Conservation (phyloP, 2,329 filamentous ascomycete species). For the Epichloe amarillans region DNA sequence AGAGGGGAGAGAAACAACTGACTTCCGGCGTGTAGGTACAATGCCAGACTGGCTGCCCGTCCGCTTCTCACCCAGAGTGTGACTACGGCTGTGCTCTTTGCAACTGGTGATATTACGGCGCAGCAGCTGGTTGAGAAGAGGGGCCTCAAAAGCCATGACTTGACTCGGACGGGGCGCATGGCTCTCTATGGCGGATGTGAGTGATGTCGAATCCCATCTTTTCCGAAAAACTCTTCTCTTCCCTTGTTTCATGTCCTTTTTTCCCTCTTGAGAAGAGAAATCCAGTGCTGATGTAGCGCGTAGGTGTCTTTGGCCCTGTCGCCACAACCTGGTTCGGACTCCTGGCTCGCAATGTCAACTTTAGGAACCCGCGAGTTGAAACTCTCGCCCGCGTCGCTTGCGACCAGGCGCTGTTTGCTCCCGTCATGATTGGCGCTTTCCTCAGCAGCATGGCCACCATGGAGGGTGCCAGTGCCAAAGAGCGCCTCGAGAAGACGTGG, state of each 20-base stretch:
- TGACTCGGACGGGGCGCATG: conserved; percentile 63
- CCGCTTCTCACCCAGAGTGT: conserved; percentile 84
- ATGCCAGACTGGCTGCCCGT: conserved; percentile 63
- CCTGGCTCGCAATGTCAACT: conserved; percentile 55
- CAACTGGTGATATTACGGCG: conserved; percentile 77
- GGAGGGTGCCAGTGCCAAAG: conserved; percentile 47
- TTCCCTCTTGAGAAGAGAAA: too few species aligned
- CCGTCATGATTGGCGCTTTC: conserved; percentile 71
- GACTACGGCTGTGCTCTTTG: conserved; percentile 85
- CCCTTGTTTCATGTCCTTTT: not conserved
- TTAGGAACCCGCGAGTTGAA: conserved; percentile 53
- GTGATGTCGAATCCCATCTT: conserved; percentile 14
- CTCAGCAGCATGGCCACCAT: conserved; percentile 72
- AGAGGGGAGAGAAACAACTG: not conserved
- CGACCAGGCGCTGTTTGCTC: conserved; percentile 76
- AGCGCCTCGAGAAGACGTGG: conserved; percentile 64
- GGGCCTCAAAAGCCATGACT: conserved; percentile 64
- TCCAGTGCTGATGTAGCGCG: not conserved
- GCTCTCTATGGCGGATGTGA: conserved; percentile 63
- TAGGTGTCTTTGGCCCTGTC: conserved; percentile 73
- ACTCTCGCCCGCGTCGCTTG: conserved; percentile 64
- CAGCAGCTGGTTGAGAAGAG: conserved; percentile 82
- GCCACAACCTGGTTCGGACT: conserved; percentile 80
- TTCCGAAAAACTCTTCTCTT: not conserved
- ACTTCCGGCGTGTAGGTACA: conserved; percentile 53